A percentile compares a stretch with the other conserved stretches of the same genome.
These are phyloP conservation scores for Penicillium sp. DNA, from an alignment of 2,329 filamentous ascomycete species.

Conservation along the genomic window DNA sequence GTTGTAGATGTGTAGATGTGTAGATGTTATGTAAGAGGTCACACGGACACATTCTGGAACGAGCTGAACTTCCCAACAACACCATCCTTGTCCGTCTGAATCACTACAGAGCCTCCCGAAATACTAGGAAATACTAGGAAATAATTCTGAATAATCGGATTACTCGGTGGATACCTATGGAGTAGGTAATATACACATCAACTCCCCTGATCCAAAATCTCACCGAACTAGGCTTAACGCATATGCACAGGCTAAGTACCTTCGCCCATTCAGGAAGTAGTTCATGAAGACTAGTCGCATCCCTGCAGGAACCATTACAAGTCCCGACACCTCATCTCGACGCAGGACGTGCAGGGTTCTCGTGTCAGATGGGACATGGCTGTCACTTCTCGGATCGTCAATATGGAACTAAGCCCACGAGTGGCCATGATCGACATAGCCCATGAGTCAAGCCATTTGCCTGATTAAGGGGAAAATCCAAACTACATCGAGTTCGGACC, in stretches of 20 bases:
- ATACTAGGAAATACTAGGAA: background rate
- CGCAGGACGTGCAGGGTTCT: constrained; percentile 20
- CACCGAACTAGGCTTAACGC: background rate
- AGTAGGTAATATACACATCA: background rate
- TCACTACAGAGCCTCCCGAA: constrained; percentile 16
- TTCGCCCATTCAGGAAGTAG: constrained; percentile 13
- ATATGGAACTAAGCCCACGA: background rate
- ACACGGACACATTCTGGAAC: constrained; percentile 5
- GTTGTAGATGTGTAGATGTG: no score
- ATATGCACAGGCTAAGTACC: background rate
- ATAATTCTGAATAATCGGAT: no score
- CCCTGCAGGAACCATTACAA: constrained; percentile 20
- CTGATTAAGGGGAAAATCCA: background rate
- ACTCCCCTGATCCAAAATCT: background rate
- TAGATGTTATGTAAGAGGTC: background rate
- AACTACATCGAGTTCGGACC: background rate
- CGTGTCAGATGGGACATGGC: constrained; percentile 7
- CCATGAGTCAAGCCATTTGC: background rate
- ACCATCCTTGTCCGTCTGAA: constrained; percentile 14
- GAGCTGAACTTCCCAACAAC: constrained; percentile 5
- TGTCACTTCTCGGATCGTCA: constrained; percentile 10
- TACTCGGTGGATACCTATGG: no score
- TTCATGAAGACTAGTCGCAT: constrained; percentile 17
- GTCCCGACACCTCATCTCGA: constrained; percentile 10
- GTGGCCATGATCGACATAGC: background rate